Evolutionary conservation across 2,329 filamentous ascomycete species (phyloP).

Genomic region (Sporothrix dimorphospora): DNA sequence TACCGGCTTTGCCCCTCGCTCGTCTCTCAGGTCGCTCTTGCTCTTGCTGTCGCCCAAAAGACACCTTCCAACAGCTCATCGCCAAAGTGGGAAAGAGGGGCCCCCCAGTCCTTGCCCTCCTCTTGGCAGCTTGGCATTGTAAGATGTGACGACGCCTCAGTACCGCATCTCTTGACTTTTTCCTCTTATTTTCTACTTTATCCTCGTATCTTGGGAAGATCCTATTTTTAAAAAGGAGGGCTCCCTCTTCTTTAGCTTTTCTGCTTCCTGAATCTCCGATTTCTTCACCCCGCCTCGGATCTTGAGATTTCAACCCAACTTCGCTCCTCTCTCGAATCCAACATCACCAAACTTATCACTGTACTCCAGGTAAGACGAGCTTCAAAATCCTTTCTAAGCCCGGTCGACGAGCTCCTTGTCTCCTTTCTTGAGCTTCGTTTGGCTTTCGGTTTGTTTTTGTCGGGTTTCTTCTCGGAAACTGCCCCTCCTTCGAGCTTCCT

Average conservation of each 20-base stretch:
- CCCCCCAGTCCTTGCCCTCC: constrained; percentile 22
- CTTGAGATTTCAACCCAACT: not conserved
- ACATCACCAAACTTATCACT: not conserved
- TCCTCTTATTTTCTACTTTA: not conserved
- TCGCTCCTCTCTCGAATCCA: not conserved
- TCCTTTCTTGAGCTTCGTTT: not conserved
- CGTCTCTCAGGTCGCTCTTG: not conserved
- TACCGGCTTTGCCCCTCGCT: constrained; percentile 24
- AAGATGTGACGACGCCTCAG: constrained; percentile 25
- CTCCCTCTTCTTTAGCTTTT: constrained; percentile 19
- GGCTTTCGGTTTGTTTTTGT: not conserved
- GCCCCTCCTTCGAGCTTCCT: not conserved
- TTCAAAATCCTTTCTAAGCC: not conserved
- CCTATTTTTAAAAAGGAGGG: constrained; percentile 4
- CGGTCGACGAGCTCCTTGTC: not conserved
- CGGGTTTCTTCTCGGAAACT: not conserved
- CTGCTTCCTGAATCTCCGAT: not conserved
- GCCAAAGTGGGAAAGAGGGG: constrained; percentile 32
- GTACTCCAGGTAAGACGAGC: not conserved
- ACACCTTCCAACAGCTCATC: constrained; percentile 16
- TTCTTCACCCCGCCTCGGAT: constrained; percentile 9
- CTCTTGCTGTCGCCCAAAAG: not conserved
- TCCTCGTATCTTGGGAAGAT: constrained; percentile 2
- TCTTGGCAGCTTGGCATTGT: constrained; percentile 34
- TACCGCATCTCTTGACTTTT: not conserved